phyloP scores from a whole-genome alignment of 139 green algal genomes.

The Tetradesmus obliquus region DNA sequence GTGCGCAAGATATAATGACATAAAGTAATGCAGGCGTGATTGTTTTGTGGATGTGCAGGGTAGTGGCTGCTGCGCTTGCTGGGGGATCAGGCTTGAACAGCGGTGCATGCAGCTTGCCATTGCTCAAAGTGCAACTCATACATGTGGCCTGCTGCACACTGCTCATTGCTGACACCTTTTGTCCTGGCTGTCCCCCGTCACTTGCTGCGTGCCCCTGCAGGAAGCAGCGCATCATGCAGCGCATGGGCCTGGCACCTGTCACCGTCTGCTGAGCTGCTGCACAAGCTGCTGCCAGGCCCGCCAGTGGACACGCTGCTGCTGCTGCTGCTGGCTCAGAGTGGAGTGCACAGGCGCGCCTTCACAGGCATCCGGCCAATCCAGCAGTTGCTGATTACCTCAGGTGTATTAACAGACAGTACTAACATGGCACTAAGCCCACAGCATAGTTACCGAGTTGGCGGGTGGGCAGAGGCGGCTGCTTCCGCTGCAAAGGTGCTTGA shows the following conservation, averaged over 20 bases:
- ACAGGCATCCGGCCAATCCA: not conserved
- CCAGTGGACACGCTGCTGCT: not conserved
- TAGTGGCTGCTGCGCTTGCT: not conserved
- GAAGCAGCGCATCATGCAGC: conserved; percentile 50
- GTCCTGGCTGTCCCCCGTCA: not conserved
- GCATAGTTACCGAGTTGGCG: too few relatives aligned
- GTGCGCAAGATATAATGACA: not conserved
- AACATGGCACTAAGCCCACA: too few relatives aligned
- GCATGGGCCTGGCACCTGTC: conserved; percentile 43
- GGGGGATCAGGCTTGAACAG: too few relatives aligned
- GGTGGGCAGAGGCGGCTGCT: too few relatives aligned
- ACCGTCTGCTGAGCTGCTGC: conserved; percentile 4
- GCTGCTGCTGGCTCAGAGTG: not conserved
- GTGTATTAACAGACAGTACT: not conserved
- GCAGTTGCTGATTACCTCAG: not conserved
- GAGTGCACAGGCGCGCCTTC: not conserved
- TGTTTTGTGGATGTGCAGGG: too few relatives aligned
- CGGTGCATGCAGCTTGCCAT: not conserved
- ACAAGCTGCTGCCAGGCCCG: not conserved
- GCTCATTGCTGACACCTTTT: too few relatives aligned
- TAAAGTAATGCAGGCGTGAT: too few relatives aligned
- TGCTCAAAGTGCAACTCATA: too few relatives aligned
- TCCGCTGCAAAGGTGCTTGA: too few relatives aligned
- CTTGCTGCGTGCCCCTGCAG: not conserved
- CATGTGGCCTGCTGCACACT: not conserved